A percentile compares a stretch with the other conserved stretches of the same genome.
Evolutionary conservation across 2,329 filamentous ascomycete species (phyloP).

Genomic region (Aspergillus tamarii): DNA sequence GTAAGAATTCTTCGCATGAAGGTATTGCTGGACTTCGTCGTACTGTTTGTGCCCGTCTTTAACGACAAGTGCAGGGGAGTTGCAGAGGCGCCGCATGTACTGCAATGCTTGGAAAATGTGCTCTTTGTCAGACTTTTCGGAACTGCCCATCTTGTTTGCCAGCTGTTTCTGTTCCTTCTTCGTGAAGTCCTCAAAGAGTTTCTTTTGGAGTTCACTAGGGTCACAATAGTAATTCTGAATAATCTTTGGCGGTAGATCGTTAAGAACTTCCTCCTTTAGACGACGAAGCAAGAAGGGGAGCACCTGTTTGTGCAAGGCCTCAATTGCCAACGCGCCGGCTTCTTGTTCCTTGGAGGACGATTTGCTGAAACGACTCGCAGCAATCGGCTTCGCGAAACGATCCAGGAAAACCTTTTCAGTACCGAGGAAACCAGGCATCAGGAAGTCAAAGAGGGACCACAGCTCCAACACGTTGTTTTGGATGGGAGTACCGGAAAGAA

Average conservation of each 20-base stretch:
- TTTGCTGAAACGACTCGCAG: slow-evolving; percentile 91
- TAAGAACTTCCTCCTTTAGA: slow-evolving; percentile 94
- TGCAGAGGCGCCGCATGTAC: slow-evolving; percentile 99
- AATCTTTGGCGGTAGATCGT: slow-evolving; percentile 97
- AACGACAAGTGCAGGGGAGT: slow-evolving; percentile 93
- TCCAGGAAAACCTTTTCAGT: slow-evolving; percentile 97
- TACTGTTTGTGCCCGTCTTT: slow-evolving; percentile 92
- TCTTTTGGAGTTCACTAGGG: slow-evolving; percentile 89
- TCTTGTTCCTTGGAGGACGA: slow-evolving; percentile 98
- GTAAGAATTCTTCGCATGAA: slow-evolving; percentile 76
- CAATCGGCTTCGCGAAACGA: slow-evolving; percentile 91
- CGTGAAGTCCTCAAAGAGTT: slow-evolving; percentile 93
- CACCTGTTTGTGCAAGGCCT: slow-evolving; percentile 98
- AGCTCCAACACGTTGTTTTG: slow-evolving; percentile 97
- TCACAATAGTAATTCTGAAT: slow-evolving; percentile 99
- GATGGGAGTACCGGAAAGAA: slow-evolving; percentile 94
- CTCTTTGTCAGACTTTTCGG: slow-evolving; percentile 92
- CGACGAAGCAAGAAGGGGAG: slow-evolving; percentile 93
- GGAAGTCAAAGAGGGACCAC: slow-evolving; percentile 97
- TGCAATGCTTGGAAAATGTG: slow-evolving; percentile 99
- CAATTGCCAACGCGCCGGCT: slow-evolving; percentile 91
- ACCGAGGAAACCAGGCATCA: slow-evolving; percentile 97
- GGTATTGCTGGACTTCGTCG: slow-evolving; percentile 78
- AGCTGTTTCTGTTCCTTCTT: slow-evolving; percentile 91
- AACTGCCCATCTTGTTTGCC: slow-evolving; percentile 77